Conservation (phyloP, 2,329 filamentous ascomycete species). For the Aspergillus pseudoglaucus region DNA sequence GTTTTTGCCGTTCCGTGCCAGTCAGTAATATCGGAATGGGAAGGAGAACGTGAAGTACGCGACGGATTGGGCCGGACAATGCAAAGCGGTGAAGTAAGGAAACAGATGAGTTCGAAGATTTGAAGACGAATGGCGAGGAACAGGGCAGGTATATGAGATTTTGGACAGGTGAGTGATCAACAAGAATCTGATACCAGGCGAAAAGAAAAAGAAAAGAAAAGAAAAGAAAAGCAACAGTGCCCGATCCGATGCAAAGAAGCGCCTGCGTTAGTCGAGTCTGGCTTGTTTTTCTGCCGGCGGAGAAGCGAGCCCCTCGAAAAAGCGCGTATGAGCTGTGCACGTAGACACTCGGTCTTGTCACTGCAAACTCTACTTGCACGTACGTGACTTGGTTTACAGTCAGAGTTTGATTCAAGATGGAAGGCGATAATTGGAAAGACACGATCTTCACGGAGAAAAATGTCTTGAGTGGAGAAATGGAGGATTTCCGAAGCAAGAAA, state of each 20-base stretch:
- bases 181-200: neutral
- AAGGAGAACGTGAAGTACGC: neutral
- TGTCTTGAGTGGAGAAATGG: neutral
- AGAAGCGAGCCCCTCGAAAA: neutral
- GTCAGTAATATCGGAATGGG: neutral
- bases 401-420: neutral
- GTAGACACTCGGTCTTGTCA: too few relatives aligned
- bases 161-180: neutral
- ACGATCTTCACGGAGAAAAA: neutral
- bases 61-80: too few relatives aligned
- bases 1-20: neutral
- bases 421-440: neutral
- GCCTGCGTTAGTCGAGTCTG: neutral
- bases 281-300: constrained; percentile 21
- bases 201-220: neutral
- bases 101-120: too few relatives aligned
- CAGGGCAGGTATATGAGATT: neutral
- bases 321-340: too few relatives aligned
- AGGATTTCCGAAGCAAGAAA: neutral
- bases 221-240: neutral
- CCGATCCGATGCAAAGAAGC: neutral
- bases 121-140: constrained; percentile 3
- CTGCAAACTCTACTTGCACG: neutral
- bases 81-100: too few relatives aligned
- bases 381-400: neutral